Base-by-base conservation (phyloP, 345 rosid genomes). In the Eucalyptus tenuipes region DNA sequence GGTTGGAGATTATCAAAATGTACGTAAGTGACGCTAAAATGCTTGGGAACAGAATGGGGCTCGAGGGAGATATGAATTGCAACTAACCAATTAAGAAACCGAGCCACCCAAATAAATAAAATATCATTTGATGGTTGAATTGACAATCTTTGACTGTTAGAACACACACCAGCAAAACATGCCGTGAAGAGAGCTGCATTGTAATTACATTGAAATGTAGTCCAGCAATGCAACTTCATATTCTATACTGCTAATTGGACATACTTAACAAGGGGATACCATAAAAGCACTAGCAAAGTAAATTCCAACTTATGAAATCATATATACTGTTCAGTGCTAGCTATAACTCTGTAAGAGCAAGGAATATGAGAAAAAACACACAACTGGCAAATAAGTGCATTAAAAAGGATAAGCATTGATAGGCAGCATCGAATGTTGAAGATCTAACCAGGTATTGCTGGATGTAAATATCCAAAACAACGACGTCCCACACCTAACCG, bases 401-500 rank as follows among this genome's bases (percentile, higher is more conserved):
- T 11, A 68, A 75, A 48, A 88, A 44, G 49, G 61, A 52, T 37
- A 40, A 33, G 44, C 71, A 87, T 42, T 25, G 75, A 49, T 48
- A 49, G 15, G 48, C 80, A 84, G 25, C 71, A 85, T 55, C 50
- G 33, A 59, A 84, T 49, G 85, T 87, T 88, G 86, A 66, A 90
- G 88, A 75, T 22, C 94, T 92, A 89, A 98, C 99, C 95, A 89
- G 97, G 99, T 86, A 98, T 94, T 88, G 98, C 94, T 88, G 98
- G 95, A 94, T 98, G 99, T 75, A 97, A 89, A 90, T 98, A 98
- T 42, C 97, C 99, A 88, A 97, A 97, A 93, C 99, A 98, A 61
- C 97, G 95, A 47, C 96, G 98, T 24, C 98, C 98, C 88, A 94
- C 90, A 7, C 99, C 99, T 82, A 96, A 91, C 94, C 98, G 94